Base-by-base conservation (phyloP, 805 yeast genomes). In the Allodekkera sacchari region DNA sequence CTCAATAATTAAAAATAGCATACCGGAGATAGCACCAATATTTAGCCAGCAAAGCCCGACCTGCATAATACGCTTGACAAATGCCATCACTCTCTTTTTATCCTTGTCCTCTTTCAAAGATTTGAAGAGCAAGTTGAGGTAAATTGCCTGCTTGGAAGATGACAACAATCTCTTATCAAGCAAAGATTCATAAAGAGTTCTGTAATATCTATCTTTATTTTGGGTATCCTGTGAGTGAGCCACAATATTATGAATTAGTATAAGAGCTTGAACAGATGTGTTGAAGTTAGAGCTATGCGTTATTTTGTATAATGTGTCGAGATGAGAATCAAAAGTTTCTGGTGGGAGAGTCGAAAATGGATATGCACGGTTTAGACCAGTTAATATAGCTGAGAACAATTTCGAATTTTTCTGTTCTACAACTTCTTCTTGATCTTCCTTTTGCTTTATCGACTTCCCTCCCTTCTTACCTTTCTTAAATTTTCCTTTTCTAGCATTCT, bases 331-430 rank as follows among this genome's bases (percentile, higher is more conserved):
- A 50, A 79, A 84, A 6, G 73, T 71, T 18, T 79, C 77, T 23
- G 75, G 69, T 12, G 85, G 77, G 33, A 92, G 63, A 41, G 75
- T 68, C 2, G 95, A 77, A 53, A 83, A 92, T 34, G 97, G 97
- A 67, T 84, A 89, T 1, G 97, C 88, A 60, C 98, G 82, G 55
- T 92, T 92, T 36, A 92, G 71, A 44, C 98, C 98, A 1, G 98
- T 85, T 43, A 92, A 70, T 35, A 92, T 68, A 11, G 96, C 96
- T 18, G 95, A 77, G 46, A 89, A 84, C 45, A 89, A 59, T 48
- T 83, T 83, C 27, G 94, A 70, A 47, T 78, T 82, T 46, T 79
- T 83, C 53, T 92, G 97, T 49, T 85, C 83, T 15, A 63, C 38
- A 1, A 79, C 58, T 44, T 82, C 89, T 39, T 76, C 83, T 9